Conservation (phyloP, 257 asterid genomes). For the Petunia secreta region DNA sequence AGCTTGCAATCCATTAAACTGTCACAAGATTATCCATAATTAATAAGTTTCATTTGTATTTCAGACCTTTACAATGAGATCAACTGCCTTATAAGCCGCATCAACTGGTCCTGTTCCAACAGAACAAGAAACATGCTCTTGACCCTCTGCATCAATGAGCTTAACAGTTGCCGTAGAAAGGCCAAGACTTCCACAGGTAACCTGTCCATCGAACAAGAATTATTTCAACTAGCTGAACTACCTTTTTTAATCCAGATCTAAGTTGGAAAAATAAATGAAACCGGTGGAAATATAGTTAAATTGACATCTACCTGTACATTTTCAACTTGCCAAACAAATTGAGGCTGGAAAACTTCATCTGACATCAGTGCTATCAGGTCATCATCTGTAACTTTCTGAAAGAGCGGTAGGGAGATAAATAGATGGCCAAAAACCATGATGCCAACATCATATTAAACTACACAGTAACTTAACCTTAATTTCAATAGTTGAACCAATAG, state of each 20-base stretch:
- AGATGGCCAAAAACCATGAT: not conserved
- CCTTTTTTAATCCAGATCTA: not conserved
- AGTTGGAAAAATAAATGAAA: constrained; percentile 22
- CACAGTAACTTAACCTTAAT: constrained; percentile 3
- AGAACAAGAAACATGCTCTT: constrained; percentile 74
- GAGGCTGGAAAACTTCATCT: constrained; percentile 92
- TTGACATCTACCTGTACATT: constrained; percentile 65
- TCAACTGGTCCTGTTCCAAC: constrained; percentile 98
- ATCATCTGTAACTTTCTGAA: constrained; percentile 72
- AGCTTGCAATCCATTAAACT: not conserved
- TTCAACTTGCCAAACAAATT: constrained; percentile 72
- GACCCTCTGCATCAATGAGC: constrained; percentile 65
- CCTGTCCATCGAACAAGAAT: constrained; percentile 47
- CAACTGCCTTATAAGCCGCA: constrained; percentile 95
- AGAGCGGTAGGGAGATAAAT: constrained; percentile 27
- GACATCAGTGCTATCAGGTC: constrained; percentile 83
- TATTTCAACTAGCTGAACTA: constrained; percentile 24
- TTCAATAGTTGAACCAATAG: not conserved
- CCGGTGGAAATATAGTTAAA: constrained; percentile 16
- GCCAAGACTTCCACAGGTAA: constrained; percentile 89
- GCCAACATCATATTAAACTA: not conserved
- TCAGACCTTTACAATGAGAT: constrained; percentile 76
- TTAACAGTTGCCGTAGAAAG: constrained; percentile 96
- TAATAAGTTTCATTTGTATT: constrained; percentile 21
- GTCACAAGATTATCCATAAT: constrained; percentile 1